A percentile compares a stretch with the other conserved stretches of the same genome.
These are phyloP conservation scores for Fraxinus velutina DNA, from an alignment of 305 asterid genomes.

Conservation along the genomic window DNA sequence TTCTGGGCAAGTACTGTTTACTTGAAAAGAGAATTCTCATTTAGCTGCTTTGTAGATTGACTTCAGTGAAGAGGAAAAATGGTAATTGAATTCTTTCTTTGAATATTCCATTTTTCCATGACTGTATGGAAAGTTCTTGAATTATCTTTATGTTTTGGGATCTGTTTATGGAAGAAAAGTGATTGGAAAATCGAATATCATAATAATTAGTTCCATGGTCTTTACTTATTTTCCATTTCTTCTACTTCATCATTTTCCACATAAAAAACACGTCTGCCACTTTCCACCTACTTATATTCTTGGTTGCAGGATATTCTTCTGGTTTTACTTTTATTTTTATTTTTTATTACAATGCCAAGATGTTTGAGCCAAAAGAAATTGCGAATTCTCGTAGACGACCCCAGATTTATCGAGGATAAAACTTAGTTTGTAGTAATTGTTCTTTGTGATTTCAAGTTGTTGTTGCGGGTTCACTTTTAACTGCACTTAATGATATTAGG, in stretches of 20 bases:
- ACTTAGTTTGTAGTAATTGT: background rate
- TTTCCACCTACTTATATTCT: conserved; percentile 26
- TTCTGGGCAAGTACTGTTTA: background rate
- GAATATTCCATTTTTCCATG: conserved; percentile 13
- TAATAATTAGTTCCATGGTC: conserved; percentile 57
- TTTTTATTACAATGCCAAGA: conserved; percentile 15
- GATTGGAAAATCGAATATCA: conserved; percentile 30
- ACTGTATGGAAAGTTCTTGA: conserved; percentile 31
- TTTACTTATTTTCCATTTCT: conserved; percentile 32
- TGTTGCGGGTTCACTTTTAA: conserved; percentile 39
- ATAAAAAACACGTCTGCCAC: conserved; percentile 32
- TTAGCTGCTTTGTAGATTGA: conserved; percentile 18
- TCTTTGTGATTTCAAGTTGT: conserved; percentile 32
- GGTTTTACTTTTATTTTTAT: background rate
- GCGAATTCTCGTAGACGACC: background rate
- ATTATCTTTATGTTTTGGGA: conserved; percentile 32
- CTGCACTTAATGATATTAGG: conserved; percentile 34
- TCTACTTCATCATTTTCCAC: conserved; percentile 21
- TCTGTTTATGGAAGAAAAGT: conserved; percentile 35
- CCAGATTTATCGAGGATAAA: background rate
- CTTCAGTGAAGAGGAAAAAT: conserved; percentile 3
- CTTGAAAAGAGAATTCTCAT: background rate
- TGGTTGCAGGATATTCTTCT: background rate
- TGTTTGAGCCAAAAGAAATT: background rate
- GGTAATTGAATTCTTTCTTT: conserved; percentile 12